Evolutionary conservation across 2,329 filamentous ascomycete genomes (phyloP).

Genomic region (Macrophomina phaseolina): DNA sequence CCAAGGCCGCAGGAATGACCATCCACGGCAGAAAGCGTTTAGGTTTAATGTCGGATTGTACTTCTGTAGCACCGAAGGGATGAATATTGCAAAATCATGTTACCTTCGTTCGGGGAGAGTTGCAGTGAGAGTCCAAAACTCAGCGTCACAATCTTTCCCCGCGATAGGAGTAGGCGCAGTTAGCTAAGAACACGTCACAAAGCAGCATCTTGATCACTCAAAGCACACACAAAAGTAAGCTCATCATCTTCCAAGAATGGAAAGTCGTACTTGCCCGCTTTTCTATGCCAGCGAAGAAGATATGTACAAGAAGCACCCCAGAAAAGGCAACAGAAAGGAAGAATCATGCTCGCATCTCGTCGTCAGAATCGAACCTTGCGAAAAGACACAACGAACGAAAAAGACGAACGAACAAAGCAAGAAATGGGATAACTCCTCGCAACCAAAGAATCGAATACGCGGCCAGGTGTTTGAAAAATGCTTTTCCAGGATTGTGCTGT

Average conservation of each 20-base stretch:
- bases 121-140: too few relatives aligned
- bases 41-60: too few relatives aligned
- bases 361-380: neutral
- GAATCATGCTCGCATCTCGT: neutral
- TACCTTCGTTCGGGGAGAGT: too few relatives aligned
- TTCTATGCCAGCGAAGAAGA: slow-evolving; percentile 3
- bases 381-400: neutral
- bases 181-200: neutral
- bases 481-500: too few relatives aligned
- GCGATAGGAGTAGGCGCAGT: neutral
- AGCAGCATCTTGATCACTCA: neutral
- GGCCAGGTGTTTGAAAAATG: neutral
- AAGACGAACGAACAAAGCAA: neutral
- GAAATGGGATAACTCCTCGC: neutral
- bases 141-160: too few relatives aligned
- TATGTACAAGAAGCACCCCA: neutral
- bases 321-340: neutral
- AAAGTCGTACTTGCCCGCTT: neutral
- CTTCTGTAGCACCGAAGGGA: too few relatives aligned
- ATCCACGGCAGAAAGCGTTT: too few relatives aligned
- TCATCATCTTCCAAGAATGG: neutral
- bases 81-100: too few relatives aligned
- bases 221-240: neutral
- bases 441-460: neutral
- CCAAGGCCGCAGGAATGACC: too few relatives aligned